phyloP scores from a whole-genome alignment of 2,329 filamentous ascomycete species.

The Apiospora malaysiana region DNA sequence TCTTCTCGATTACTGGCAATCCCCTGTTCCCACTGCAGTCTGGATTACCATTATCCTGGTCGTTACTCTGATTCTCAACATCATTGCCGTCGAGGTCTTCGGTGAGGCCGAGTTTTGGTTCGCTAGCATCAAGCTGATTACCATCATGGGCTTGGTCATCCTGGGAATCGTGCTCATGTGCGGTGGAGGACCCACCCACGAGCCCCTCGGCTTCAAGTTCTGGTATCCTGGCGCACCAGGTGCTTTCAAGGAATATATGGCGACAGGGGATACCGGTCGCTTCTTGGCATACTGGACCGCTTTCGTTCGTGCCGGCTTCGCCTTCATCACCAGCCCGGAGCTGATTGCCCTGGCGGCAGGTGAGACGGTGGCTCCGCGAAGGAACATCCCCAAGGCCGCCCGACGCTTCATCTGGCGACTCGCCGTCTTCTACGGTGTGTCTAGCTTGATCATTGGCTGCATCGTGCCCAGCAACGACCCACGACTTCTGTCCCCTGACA shows the following conservation, averaged over 20 bases:
- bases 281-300: slow-evolving; percentile 66
- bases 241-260: slow-evolving; percentile 55
- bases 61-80: slow-evolving; percentile 61
- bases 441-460: slow-evolving; percentile 65
- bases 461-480: slow-evolving; percentile 70
- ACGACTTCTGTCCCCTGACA: slow-evolving; percentile 62
- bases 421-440: slow-evolving; percentile 68
- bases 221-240: slow-evolving; percentile 47
- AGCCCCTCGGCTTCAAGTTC: slow-evolving; percentile 56
- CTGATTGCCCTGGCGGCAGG: slow-evolving; percentile 68
- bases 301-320: slow-evolving; percentile 64
- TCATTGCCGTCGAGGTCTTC: slow-evolving; percentile 62
- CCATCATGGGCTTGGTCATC: slow-evolving; percentile 63
- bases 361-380: slow-evolving; percentile 67
- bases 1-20: slow-evolving; percentile 66
- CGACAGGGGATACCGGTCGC: slow-evolving; percentile 51
- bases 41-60: slow-evolving; percentile 65
- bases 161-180: slow-evolving; percentile 61
- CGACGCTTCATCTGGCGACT: slow-evolving; percentile 67
- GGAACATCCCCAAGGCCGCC: slow-evolving; percentile 70
- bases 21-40: slow-evolving; percentile 56
- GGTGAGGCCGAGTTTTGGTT: slow-evolving; percentile 69
- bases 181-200: slow-evolving; percentile 57
- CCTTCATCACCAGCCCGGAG: slow-evolving; percentile 68
- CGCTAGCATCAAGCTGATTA: slow-evolving; percentile 64